phyloP scores from a whole-genome alignment of 2,329 filamentous ascomycete genomes.

The Xylaria sp. region DNA sequence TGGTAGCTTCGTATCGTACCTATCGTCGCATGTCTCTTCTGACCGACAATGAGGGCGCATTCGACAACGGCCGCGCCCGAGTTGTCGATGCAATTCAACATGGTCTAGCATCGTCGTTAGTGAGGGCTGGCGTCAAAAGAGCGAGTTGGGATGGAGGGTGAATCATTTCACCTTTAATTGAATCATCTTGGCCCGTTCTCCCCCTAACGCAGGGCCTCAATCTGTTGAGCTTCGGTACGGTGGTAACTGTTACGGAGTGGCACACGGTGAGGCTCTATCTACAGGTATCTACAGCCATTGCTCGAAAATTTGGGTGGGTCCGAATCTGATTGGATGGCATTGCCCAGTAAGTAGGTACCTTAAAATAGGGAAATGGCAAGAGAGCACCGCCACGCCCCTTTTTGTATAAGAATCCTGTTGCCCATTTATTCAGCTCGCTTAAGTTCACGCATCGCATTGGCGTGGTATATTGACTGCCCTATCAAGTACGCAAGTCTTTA shows the following conservation, averaged over 20 bases:
- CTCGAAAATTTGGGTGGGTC: slow-evolving; percentile 36
- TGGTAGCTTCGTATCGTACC: slow-evolving; percentile 65
- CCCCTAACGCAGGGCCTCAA: slow-evolving; percentile 34
- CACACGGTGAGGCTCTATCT: slow-evolving; percentile 18
- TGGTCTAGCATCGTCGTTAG: slow-evolving; percentile 69
- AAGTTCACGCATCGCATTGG: neutral
- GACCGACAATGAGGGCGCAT: slow-evolving; percentile 91
- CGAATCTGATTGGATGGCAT: slow-evolving; percentile 30
- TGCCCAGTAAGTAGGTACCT: too few species aligned
- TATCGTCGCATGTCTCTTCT: slow-evolving; percentile 87
- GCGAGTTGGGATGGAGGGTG: neutral
- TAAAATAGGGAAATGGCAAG: neutral
- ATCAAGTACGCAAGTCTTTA: neutral
- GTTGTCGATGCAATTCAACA: slow-evolving; percentile 99
- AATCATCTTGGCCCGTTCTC: slow-evolving; percentile 75
- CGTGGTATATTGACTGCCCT: neutral
- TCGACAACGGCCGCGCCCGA: slow-evolving; percentile 97
- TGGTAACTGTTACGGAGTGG: slow-evolving; percentile 22
- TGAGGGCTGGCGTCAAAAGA: neutral
- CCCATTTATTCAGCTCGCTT: neutral
- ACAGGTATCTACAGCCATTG: neutral
- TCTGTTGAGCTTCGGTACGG: slow-evolving; percentile 23
- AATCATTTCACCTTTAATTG: slow-evolving; percentile 76
- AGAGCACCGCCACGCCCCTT: slow-evolving; percentile 19
- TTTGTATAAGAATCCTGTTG: neutral